Conservation (phyloP, 148 eudicot genomes). For the Fagopyrum homotropicum region DNA sequence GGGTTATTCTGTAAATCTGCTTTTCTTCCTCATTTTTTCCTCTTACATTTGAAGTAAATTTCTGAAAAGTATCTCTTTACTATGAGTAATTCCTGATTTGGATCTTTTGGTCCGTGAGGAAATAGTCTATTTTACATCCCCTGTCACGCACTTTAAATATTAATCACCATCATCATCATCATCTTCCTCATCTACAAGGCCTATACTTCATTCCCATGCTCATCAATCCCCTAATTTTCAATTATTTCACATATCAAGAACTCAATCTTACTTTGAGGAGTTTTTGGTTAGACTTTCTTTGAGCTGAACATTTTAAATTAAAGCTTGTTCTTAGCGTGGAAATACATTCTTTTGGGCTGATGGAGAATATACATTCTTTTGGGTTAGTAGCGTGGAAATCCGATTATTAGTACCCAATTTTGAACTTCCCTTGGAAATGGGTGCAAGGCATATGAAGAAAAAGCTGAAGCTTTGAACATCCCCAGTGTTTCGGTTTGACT, state of each 20-base stretch:
- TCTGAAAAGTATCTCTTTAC: background rate
- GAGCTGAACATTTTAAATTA: background rate
- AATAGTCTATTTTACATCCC: background rate
- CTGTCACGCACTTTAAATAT: background rate
- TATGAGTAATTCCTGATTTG: background rate
- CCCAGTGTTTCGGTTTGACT: background rate
- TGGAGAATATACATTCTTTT: background rate
- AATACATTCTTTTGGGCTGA: background rate
- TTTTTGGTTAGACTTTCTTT: too few species aligned
- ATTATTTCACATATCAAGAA: background rate
- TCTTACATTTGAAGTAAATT: background rate
- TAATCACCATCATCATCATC: background rate
- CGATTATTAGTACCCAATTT: background rate
- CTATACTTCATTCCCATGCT: conserved; percentile 6
- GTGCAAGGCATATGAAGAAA: conserved; percentile 10
- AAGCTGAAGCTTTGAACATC: conserved; percentile 2
- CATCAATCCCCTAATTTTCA: background rate
- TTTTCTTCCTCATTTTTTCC: background rate
- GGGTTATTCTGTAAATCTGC: background rate
- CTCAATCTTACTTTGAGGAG: background rate
- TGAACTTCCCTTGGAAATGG: background rate
- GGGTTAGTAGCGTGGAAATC: background rate
- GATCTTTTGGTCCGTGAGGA: background rate
- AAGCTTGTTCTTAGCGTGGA: background rate
- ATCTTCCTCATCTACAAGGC: background rate